phyloP scores from a whole-genome alignment of 495 filamentous ascomycete genomes.

The Penicillium daleae region DNA sequence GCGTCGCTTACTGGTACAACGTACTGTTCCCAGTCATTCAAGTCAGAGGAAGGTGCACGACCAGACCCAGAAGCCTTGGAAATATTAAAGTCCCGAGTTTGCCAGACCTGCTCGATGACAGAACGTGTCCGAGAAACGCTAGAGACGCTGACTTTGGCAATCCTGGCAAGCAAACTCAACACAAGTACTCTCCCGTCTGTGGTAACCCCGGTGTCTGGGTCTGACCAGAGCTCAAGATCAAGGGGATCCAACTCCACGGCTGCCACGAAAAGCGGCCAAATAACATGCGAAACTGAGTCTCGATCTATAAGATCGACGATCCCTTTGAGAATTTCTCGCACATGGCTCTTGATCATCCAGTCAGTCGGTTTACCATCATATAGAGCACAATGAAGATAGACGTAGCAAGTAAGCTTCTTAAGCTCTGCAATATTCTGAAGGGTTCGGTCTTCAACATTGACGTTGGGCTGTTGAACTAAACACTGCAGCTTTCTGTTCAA shows the following conservation, averaged over 20 bases:
- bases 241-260: not conserved
- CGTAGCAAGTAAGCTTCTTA: not conserved
- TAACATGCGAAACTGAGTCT: not conserved
- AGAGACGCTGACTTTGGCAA: not conserved
- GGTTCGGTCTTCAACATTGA: not conserved
- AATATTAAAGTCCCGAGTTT: not conserved
- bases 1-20: slow-evolving; percentile 2
- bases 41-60: not conserved
- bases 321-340: slow-evolving; percentile 1
- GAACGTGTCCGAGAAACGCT: slow-evolving; percentile 3
- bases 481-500: not conserved
- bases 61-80: not conserved
- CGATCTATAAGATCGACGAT: not conserved
- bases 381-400: slow-evolving; percentile 3
- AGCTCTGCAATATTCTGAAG: not conserved
- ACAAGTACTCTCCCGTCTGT: not conserved
- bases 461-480: not conserved
- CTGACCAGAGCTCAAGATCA: slow-evolving; percentile 3
- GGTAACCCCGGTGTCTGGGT: not conserved
- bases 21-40: slow-evolving; percentile 4
- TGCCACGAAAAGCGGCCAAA: not conserved
- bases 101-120: not conserved
- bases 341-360: slow-evolving; percentile 1
- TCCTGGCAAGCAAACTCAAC: not conserved
- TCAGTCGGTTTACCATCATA: not conserved